Percentiles rank a stretch among this genome's conserved stretches.
Conservation (phyloP, 805 yeast genomes). For the Candida ponderosae region DNA sequence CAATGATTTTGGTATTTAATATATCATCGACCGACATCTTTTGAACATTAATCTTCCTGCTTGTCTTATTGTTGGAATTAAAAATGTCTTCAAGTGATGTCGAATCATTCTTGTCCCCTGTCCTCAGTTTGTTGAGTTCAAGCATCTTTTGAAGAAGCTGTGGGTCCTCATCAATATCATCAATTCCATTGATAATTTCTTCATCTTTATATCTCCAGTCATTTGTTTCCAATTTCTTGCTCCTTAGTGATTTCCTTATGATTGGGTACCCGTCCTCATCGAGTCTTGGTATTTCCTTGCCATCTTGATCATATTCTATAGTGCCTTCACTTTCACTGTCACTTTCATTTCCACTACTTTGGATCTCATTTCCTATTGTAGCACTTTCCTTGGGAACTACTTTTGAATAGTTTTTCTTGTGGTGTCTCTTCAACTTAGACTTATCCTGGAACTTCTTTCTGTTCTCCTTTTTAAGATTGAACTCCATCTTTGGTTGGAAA, state of each 20-base stretch:
- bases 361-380: slow-evolving; percentile 2
- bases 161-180: slow-evolving; percentile 7
- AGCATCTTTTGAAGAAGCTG: slow-evolving; percentile 6
- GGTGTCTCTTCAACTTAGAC: slow-evolving; percentile 28
- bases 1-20: slow-evolving; percentile 3
- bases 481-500: slow-evolving; percentile 14
- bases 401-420: slow-evolving; percentile 29
- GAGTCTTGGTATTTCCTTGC: slow-evolving; percentile 4
- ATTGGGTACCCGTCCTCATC: slow-evolving; percentile 4
- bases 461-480: slow-evolving; percentile 28
- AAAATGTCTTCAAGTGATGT: no score
- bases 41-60: not conserved
- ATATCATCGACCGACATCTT: slow-evolving; percentile 8
- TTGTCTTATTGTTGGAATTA: not conserved
- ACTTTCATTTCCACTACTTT: slow-evolving; percentile 3
- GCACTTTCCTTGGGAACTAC: slow-evolving; percentile 17
- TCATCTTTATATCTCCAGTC: slow-evolving; percentile 17
- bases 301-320: slow-evolving; percentile 8
- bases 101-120: slow-evolving; percentile 6
- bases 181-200: slow-evolving; percentile 12
- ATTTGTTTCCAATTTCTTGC: slow-evolving; percentile 10
- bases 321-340: slow-evolving; percentile 11
- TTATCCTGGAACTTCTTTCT: slow-evolving; percentile 34
- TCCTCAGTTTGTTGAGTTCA: slow-evolving; percentile 12
- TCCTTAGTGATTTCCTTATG: slow-evolving; percentile 2